phyloP scores from a whole-genome alignment of 208 protist genomes.

The Trypanosoma vivax region DNA sequence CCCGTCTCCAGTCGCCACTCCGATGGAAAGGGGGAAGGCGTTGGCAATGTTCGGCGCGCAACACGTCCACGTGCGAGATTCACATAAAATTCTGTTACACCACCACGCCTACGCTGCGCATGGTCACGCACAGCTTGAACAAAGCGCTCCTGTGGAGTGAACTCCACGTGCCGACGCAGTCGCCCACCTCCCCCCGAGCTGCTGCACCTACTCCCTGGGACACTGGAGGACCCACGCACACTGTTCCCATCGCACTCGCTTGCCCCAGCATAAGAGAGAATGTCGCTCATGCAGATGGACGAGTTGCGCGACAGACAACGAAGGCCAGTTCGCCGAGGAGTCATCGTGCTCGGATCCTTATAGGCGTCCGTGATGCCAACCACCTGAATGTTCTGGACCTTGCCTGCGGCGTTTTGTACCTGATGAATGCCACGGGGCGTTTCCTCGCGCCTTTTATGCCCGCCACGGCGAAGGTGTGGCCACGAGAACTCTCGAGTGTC shows the following conservation, averaged over 20 bases:
- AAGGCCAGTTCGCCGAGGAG: slow-evolving; percentile 24
- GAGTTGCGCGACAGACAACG: slow-evolving; percentile 24
- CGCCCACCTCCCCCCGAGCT: slow-evolving; percentile 25
- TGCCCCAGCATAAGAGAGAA: slow-evolving; percentile 21
- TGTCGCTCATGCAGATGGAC: slow-evolving; percentile 21
- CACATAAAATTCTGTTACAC: slow-evolving; percentile 74
- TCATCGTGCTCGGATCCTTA: slow-evolving; percentile 58
- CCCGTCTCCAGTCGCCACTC: slow-evolving; percentile 45
- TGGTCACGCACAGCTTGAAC: slow-evolving; percentile 70
- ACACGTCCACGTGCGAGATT: slow-evolving; percentile 54
- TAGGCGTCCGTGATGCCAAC: slow-evolving; percentile 69
- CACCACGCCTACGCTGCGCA: slow-evolving; percentile 49
- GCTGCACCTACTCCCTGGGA: slow-evolving; percentile 15
- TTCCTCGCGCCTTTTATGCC: slow-evolving; percentile 21
- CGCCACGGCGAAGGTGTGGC: slow-evolving; percentile 38
- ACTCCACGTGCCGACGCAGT: slow-evolving; percentile 31
- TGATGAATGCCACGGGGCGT: slow-evolving; percentile 54
- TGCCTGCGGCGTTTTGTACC: slow-evolving; percentile 26
- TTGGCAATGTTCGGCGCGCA: slow-evolving; percentile 24
- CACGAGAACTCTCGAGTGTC: slow-evolving; percentile 53
- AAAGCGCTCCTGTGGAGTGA: slow-evolving; percentile 56
- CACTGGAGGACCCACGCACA: neutral
- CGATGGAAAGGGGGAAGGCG: slow-evolving; percentile 34
- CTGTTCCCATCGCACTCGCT: neutral
- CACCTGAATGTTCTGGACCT: slow-evolving; percentile 64